Conservation (phyloP, 768 basidiomycete genomes). For the Leucosporidium scottii region DNA sequence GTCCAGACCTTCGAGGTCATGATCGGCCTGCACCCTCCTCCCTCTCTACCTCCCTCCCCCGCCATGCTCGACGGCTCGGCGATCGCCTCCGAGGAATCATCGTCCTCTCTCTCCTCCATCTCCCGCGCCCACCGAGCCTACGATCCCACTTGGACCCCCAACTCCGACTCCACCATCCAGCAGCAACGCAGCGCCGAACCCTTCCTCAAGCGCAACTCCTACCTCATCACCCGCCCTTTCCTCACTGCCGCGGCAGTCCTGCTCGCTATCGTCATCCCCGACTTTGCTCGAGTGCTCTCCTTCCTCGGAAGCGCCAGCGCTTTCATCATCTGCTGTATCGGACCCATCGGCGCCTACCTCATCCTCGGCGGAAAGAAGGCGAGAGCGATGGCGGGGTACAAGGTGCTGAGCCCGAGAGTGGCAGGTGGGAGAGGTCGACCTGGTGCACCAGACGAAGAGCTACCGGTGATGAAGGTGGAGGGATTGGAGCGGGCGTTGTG, state of each 20-base stretch:
- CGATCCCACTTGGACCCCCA: neutral
- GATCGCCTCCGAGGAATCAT: conserved; percentile 9
- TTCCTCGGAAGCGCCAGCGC: conserved; percentile 87
- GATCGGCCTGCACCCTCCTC: conserved; percentile 43
- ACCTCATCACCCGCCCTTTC: neutral
- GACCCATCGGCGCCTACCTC: conserved; percentile 67
- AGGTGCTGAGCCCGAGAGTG: neutral
- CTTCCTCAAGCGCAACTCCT: conserved; percentile 3
- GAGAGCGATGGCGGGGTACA: neutral
- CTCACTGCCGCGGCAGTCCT: conserved; percentile 11
- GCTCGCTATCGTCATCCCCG: conserved; percentile 26
- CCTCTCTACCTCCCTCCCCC: neutral
- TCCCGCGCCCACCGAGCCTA: neutral
- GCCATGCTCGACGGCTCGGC: neutral
- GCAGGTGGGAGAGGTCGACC: neutral
- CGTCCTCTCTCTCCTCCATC: neutral
- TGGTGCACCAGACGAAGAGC: conserved; percentile 2
- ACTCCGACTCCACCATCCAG: neutral
- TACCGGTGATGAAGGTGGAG: neutral
- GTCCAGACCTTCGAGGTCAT: conserved; percentile 74
- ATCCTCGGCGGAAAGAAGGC: conserved; percentile 47
- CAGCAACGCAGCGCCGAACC: neutral
- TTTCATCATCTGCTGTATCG: conserved; percentile 64
- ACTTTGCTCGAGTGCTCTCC: conserved; percentile 40
- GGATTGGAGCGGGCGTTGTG: neutral